Evolutionary conservation across 768 basidiomycete species (phyloP).

Genomic region (Boletus rubroflammeus): DNA sequence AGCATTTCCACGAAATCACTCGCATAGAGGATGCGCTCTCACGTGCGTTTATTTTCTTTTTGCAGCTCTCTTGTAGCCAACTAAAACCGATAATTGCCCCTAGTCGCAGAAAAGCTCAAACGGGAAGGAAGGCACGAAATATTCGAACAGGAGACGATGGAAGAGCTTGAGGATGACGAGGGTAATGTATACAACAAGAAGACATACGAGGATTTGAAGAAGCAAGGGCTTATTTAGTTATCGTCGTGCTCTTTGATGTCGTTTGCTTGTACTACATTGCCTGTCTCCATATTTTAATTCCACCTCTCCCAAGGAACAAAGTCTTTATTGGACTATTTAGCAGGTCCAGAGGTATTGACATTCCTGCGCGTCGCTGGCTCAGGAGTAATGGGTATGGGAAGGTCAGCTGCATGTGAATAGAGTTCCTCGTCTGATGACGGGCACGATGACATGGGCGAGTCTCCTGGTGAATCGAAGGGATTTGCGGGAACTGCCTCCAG

Average conservation of each 20-base stretch:
- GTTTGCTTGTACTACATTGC: constrained; percentile 2
- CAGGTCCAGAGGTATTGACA: constrained; percentile 1
- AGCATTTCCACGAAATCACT: constrained; percentile 99
- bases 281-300: constrained; percentile 1
- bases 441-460: constrained; percentile 67
- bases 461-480: constrained; percentile 69
- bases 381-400: constrained; percentile 63
- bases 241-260: not conserved
- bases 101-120: constrained; percentile 97
- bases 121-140: constrained; percentile 95
- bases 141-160: constrained; percentile 90
- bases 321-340: constrained; percentile 4
- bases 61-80: not conserved
- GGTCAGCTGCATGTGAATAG: constrained; percentile 66
- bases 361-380: constrained; percentile 17
- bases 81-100: not conserved
- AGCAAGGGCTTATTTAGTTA: constrained; percentile 82
- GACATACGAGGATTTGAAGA: constrained; percentile 96
- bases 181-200: constrained; percentile 98
- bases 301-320: not conserved
- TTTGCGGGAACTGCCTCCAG: constrained; percentile 45
- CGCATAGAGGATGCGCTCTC: constrained; percentile 94
- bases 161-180: constrained; percentile 97
- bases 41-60: constrained; percentile 49
- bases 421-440: constrained; percentile 85